Conservation (phyloP, 148 eudicot genomes). For the Rhododendron williamsianum region DNA sequence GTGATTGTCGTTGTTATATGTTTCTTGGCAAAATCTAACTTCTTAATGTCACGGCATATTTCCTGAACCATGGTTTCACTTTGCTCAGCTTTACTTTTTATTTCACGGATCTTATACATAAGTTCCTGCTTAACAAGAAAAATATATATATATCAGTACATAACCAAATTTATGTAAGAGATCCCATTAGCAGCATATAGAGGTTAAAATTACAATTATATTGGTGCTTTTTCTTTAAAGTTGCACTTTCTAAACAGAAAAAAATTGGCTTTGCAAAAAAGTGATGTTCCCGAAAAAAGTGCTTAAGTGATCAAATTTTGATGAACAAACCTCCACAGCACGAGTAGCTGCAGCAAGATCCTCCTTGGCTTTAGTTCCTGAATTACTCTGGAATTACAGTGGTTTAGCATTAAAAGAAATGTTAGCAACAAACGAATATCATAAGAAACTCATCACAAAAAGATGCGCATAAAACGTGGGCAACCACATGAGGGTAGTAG, state of each 20-base stretch:
- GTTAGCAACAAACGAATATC: not conserved
- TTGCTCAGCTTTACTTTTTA: conserved; percentile 95
- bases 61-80: conserved; percentile 99
- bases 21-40: conserved; percentile 95
- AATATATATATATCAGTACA: not conserved
- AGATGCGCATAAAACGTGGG: not conserved
- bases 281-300: not conserved
- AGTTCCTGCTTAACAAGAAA: conserved; percentile 57
- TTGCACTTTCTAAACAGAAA: not conserved
- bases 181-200: not conserved
- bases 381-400: conserved; percentile 75
- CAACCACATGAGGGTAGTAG: not conserved
- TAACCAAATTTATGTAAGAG: not conserved
- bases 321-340: conserved; percentile 81
- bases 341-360: conserved; percentile 98
- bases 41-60: conserved; percentile 98
- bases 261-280: not conserved
- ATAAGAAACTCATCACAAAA: not conserved
- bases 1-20: conserved; percentile 97
- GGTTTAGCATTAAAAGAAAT: conserved; percentile 22
- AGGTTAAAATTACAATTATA: not conserved
- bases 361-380: conserved; percentile 96
- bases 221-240: not conserved
- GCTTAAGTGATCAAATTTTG: not conserved
- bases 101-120: conserved; percentile 89